A percentile compares a stretch with the other conserved stretches of the same genome.
Evolutionary conservation across 805 yeast species (phyloP).

Genomic region (Ogataea nakhonphanomensis): DNA sequence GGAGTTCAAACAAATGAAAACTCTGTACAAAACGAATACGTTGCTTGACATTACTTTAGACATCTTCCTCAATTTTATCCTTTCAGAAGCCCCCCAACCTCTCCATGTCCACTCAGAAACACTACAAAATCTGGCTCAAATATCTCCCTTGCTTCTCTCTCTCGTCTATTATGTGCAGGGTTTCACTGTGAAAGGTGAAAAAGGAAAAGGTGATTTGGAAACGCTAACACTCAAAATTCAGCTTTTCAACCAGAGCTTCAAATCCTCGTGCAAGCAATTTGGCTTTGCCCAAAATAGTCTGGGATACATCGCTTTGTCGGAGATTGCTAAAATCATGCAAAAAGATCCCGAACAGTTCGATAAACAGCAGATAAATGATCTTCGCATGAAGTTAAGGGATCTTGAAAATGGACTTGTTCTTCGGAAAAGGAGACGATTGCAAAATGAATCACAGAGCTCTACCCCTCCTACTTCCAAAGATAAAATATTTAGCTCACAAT

Average conservation of each 20-base stretch:
- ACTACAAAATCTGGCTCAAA: slow-evolving; percentile 11
- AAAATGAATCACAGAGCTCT: not conserved
- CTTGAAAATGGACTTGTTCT: not conserved
- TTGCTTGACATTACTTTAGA: slow-evolving; percentile 12
- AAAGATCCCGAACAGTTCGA: slow-evolving; percentile 11
- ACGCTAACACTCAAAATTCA: slow-evolving; percentile 19
- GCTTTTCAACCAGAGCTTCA: slow-evolving; percentile 20
- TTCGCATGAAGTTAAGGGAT: slow-evolving; percentile 1
- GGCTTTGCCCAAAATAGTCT: slow-evolving; percentile 9
- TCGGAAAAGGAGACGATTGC: not conserved
- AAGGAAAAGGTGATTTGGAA: slow-evolving; percentile 15
- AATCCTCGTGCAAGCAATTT: slow-evolving; percentile 9
- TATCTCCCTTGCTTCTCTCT: slow-evolving; percentile 27
- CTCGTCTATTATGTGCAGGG: slow-evolving; percentile 25
- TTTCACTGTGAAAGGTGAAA: slow-evolving; percentile 10
- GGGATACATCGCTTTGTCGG: slow-evolving; percentile 11
- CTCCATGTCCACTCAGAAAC: not conserved
- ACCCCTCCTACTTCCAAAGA: slow-evolving; percentile 2
- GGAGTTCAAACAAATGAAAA: slow-evolving; percentile 14
- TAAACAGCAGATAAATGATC: slow-evolving; percentile 4
- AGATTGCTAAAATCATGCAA: slow-evolving; percentile 6
- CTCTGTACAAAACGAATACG: slow-evolving; percentile 4
- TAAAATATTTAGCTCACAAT: slow-evolving; percentile 1
- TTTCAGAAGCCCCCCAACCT: not conserved
- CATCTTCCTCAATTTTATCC: slow-evolving; percentile 6